Base-by-base conservation (phyloP, 164 flowering plant species). In the Nelumbo lutea region DNA sequence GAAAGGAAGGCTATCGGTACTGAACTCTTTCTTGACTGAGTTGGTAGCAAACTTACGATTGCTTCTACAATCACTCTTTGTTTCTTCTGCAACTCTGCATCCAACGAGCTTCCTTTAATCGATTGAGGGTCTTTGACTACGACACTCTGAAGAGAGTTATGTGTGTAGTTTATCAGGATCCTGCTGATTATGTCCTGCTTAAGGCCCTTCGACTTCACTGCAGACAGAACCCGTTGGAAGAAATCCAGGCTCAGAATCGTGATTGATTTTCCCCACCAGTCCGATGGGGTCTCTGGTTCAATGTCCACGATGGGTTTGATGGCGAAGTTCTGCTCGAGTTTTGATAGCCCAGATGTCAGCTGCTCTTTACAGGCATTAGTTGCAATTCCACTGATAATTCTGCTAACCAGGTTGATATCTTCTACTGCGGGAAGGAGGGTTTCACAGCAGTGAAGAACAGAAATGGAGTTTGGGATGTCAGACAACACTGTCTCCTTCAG, bases 1-100 rank as follows among this genome's bases (percentile, higher is more conserved):
- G 98, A 93, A 56, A 93, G 95, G 78, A 92, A 95, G 6, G 91
- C 88, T 81, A 93, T 83, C 10, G 99, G 98, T n/a, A 95, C 96
- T 0, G 86, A 60, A 62, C 97, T 87, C 73, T 88, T 95, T 72
- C 97, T 83, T 15, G 96, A 88, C 58, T 87, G 97, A 0, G 93
- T 82, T 9, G 99, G 99, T 9, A 96, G 76, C 50, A 92, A 76
- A 39, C 88, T 68, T 9, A 85, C 93, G 1, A 95, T 83, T 3
- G 90, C 77, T 80, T 92, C 98, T 62, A 90, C 87, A 7, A 84
- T 78, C 50, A 84, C 80, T 68, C 91, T 82, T 66, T 91, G 97
- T 64, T 87, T 91, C 84, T 85, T 93, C 71, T 83, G 90, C 73
- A 83, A 41, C 58, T 91, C 98, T 52, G 66, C 46, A 59, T 93